phyloP scores from a whole-genome alignment of 192 early-diverging fungal species.

The Linnemannia exigua region DNA sequence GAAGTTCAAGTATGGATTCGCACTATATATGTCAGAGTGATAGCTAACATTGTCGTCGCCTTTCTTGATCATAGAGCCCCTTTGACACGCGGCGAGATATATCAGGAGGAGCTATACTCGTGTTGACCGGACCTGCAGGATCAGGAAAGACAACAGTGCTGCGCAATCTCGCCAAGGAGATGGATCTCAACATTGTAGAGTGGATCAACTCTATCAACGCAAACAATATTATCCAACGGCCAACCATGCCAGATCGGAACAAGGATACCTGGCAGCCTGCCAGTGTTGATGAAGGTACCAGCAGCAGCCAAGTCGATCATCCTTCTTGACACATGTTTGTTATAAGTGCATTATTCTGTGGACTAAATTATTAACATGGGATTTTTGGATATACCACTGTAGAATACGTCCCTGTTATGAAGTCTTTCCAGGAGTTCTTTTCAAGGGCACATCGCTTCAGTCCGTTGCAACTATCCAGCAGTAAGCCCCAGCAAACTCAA shows the following conservation, averaged over 20 bases:
- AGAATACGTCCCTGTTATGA: constrained; percentile 59
- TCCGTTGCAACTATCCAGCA: constrained; percentile 27
- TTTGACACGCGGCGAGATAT: constrained; percentile 10
- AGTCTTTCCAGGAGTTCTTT: constrained; percentile 68
- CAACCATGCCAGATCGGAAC: constrained; percentile 14
- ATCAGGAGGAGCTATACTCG: constrained; percentile 62
- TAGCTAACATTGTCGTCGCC: background rate
- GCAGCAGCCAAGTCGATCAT: background rate
- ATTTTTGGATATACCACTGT: background rate
- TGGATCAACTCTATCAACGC: constrained; percentile 72
- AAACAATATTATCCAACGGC: constrained; percentile 41
- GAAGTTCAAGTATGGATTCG: background rate
- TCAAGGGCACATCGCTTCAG: constrained; percentile 65
- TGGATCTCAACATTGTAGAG: constrained; percentile 68
- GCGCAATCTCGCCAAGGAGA: constrained; percentile 65
- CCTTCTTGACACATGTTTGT: background rate
- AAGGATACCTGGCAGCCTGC: constrained; percentile 15
- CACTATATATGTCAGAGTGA: background rate
- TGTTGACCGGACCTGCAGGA: constrained; percentile 76
- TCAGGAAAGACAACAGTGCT: constrained; percentile 74
- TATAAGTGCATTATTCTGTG: background rate
- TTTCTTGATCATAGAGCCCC: constrained; percentile 36
- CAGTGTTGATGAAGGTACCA: constrained; percentile 44
- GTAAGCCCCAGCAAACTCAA: background rate
- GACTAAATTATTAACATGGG: background rate